Evolutionary conservation across 768 basidiomycete genomes (phyloP), one percentile per base, ranked within the genome.

Genomic region (Glaciozyma martinii): DNA sequence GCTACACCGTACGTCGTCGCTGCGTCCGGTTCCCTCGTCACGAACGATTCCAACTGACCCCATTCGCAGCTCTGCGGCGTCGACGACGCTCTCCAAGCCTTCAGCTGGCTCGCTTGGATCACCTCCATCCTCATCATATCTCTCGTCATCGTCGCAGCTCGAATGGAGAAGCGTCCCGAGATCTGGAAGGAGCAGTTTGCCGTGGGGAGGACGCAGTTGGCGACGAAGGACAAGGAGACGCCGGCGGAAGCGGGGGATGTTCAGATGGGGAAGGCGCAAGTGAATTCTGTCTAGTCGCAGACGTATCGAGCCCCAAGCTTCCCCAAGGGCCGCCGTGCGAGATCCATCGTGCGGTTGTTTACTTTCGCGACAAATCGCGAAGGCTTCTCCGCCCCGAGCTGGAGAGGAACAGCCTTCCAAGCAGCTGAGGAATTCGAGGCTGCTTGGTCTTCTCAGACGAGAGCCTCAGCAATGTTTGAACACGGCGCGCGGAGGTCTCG

Each of bases 31-130:
- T 61, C 62, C 2, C 50, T 50, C 50, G 32, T 64, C 32, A 29
- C 66, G 33, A 33, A 58, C 52, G 50, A 57, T 8, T 40, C 33
- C 7, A 1, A 12, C n/a, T 64, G 8, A 15, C 52, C 56, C 60
- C 4, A 19, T 29, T n/a, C 25, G 1, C 33, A 32, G 3, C 1
- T 60, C 25, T 65, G 63, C 49, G 21, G 23, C 2, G 56, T 65
- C 40, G 60, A 42, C 3, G 49, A 44, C 30, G 57, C 60, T 10
- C 37, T 56, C 23, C 30, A 65, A 29, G 67, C 67, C 5, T 68
- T 65, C 42, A 54, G 61, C 27, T 68, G 67, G 67, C 25, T 68
- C 40, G 5, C 30, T 1, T 68, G 67, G 67, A 32, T 62, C 58
- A 15, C 33, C 13, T 40, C 23, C 10, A 25, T 27, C n/a, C 37